Evolutionary conservation across 805 yeast species (phyloP).

Genomic region (Candida germanica): DNA sequence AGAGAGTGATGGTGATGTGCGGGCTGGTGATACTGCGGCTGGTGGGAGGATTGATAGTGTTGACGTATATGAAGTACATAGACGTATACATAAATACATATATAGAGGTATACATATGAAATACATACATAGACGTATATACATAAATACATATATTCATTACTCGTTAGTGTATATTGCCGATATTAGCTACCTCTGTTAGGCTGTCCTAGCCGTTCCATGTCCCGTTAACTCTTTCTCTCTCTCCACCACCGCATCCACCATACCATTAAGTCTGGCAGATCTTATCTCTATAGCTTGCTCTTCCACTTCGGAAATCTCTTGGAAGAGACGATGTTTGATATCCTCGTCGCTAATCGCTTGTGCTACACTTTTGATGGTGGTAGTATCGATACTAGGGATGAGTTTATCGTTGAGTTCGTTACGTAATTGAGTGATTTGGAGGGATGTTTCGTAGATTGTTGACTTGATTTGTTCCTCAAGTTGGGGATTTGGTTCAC

Average conservation of each 20-base stretch:
- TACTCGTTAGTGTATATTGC: too few relatives aligned
- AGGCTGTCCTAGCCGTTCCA: too few relatives aligned
- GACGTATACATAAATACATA: too few relatives aligned
- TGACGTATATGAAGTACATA: too few relatives aligned
- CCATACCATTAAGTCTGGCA: conserved; percentile 19
- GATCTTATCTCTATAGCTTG: conserved; percentile 10
- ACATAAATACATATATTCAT: too few relatives aligned
- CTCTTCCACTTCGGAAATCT: conserved; percentile 4
- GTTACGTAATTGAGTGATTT: not conserved
- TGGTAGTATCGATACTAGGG: not conserved
- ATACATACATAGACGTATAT: too few relatives aligned
- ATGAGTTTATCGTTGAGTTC: not conserved
- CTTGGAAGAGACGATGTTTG: not conserved
- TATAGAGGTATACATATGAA: too few relatives aligned
- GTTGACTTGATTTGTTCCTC: not conserved
- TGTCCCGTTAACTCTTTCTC: conserved; percentile 12
- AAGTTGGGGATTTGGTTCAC: not conserved
- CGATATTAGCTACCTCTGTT: too few relatives aligned
- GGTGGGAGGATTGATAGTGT: too few relatives aligned
- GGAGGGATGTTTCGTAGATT: not conserved
- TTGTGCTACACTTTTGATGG: not conserved
- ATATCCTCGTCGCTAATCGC: not conserved
- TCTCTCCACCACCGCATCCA: conserved; percentile 19
- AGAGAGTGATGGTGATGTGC: too few relatives aligned
- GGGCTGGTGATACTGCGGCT: too few relatives aligned